These are phyloP conservation scores for Stereum hirsutum DNA, from an alignment of 1,284 basidiomycete genomes.

Conservation along the genomic window DNA sequence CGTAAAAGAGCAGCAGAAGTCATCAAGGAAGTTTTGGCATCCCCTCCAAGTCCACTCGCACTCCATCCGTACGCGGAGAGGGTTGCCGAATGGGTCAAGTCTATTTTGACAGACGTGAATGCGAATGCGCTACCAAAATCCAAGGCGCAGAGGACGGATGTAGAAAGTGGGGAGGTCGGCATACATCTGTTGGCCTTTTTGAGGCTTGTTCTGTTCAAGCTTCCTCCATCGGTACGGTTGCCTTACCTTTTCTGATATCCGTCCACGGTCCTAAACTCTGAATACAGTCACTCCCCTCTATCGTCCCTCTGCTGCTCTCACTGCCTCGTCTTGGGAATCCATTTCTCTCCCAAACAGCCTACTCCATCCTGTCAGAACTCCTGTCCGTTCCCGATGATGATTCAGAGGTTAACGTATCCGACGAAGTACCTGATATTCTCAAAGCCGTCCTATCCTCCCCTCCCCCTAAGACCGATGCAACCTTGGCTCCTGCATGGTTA, in stretches of 20 bases:
- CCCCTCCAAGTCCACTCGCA: constrained; percentile 67
- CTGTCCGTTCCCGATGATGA: constrained; percentile 51
- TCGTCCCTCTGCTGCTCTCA: constrained; percentile 64
- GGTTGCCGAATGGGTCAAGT: constrained; percentile 74
- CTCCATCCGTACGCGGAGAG: constrained; percentile 81
- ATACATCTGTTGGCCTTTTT: constrained; percentile 78
- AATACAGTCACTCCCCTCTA: constrained; percentile 55
- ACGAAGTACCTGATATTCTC: constrained; percentile 58
- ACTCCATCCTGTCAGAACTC: constrained; percentile 72
- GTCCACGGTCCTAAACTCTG: constrained; percentile 14
- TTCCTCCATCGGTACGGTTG: constrained; percentile 54
- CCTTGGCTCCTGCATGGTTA: constrained; percentile 66
- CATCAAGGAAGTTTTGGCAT: constrained; percentile 65
- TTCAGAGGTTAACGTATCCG: constrained; percentile 32
- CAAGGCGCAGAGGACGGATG: constrained; percentile 55
- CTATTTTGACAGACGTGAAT: constrained; percentile 59
- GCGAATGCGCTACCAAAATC: constrained; percentile 50
- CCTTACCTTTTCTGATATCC: constrained; percentile 7
- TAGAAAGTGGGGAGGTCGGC: constrained; percentile 59
- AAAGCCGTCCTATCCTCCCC: constrained; percentile 67
- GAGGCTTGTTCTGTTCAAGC: constrained; percentile 52
- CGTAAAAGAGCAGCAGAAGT: constrained; percentile 86
- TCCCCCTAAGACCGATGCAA: constrained; percentile 55
- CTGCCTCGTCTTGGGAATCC: constrained; percentile 79
- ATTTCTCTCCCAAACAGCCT: constrained; percentile 78